Conservation (phyloP, 2,329 filamentous ascomycete species). For the Thermomyces lanuginosus region DNA sequence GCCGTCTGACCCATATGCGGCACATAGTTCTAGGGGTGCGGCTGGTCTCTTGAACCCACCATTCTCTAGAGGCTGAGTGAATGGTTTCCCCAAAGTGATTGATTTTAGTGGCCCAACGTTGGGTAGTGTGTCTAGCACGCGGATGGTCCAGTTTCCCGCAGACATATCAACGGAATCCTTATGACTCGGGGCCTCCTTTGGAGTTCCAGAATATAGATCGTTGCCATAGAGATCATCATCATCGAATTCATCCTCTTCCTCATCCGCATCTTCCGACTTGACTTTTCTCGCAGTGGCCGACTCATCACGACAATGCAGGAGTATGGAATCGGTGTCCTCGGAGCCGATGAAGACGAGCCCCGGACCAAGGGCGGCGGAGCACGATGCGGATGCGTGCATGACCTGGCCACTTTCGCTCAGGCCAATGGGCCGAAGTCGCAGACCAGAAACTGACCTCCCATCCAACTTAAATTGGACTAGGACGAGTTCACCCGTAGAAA, state of each 20-base stretch:
- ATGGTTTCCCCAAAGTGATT: constrained; percentile 50
- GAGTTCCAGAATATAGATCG: constrained; percentile 30
- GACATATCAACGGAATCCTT: constrained; percentile 10
- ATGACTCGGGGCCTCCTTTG: constrained; percentile 8
- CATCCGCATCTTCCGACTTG: constrained; percentile 40
- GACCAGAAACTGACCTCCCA: constrained; percentile 75
- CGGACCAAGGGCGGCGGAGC: constrained; percentile 50
- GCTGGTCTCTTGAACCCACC: constrained; percentile 23
- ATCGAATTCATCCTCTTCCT: constrained; percentile 36
- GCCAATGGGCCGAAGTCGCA: constrained; percentile 53
- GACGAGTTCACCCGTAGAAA: constrained; percentile 57
- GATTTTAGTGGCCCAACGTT: constrained; percentile 69
- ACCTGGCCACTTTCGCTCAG: constrained; percentile 46
- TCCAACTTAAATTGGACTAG: constrained; percentile 73
- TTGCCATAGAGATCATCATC: constrained; percentile 42
- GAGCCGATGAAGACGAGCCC: constrained; percentile 70
- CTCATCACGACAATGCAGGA: constrained; percentile 64
- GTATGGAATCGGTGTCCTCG: constrained; percentile 61
- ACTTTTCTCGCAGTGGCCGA: constrained; percentile 44
- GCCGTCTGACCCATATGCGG: constrained; percentile 39
- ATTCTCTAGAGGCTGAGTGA: constrained; percentile 29
- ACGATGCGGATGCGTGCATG: constrained; percentile 48
- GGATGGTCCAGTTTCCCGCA: constrained; percentile 49
- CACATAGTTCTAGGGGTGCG: constrained; percentile 34
- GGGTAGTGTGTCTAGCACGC: constrained; percentile 57